Percentiles rank a stretch among this genome's conserved stretches.
phyloP scores from a whole-genome alignment of 306 rosid genomes.

The Vigna angularis region DNA sequence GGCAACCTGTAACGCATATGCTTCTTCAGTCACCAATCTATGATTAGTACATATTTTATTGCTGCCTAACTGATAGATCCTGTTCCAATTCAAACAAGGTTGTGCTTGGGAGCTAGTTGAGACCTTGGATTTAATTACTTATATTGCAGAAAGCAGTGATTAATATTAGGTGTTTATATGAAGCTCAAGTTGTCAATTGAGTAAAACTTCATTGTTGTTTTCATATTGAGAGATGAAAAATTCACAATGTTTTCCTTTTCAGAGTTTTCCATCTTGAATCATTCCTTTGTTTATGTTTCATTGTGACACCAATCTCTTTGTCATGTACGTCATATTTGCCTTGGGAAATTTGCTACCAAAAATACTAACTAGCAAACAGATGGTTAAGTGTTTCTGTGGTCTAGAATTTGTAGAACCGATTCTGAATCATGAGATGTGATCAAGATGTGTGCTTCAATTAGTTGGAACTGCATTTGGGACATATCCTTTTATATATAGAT shows the following conservation, averaged over 20 bases:
- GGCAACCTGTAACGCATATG: not conserved
- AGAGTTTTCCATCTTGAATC: conserved; percentile 1
- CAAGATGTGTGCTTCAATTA: not conserved
- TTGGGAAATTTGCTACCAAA: conserved; percentile 10
- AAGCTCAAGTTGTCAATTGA: not conserved
- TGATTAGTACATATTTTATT: not conserved
- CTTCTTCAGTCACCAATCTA: conserved; percentile 1
- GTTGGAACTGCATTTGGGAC: not conserved
- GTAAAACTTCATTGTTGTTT: not conserved
- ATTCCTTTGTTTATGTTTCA: conserved; percentile 7
- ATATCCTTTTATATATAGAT: not conserved
- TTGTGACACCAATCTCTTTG: not conserved
- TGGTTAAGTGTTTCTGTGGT: not conserved
- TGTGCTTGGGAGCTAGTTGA: not conserved
- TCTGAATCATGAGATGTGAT: not conserved
- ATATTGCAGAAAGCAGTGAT: not conserved
- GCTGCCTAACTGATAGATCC: not conserved
- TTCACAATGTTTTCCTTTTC: not conserved
- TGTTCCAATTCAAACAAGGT: not conserved
- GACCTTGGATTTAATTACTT: not conserved
- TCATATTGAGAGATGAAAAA: not conserved
- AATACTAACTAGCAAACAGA: conserved; percentile 1
- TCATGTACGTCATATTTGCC: not conserved
- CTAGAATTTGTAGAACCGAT: not conserved
- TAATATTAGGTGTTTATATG: not conserved